Evolutionary conservation across 805 yeast species (phyloP).

Genomic region (Cyberlindnera saturnus): DNA sequence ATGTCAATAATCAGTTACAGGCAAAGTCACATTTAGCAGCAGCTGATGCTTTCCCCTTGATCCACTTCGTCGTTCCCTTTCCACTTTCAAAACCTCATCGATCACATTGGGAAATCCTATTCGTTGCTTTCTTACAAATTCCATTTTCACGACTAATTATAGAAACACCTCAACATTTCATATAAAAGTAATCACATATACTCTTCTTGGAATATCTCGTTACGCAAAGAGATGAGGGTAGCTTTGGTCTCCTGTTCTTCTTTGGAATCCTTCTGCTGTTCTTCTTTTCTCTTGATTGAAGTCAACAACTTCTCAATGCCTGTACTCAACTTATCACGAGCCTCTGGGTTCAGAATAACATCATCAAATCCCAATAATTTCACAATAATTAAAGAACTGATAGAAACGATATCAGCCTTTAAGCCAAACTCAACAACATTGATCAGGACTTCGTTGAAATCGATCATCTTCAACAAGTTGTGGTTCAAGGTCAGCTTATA

Average conservation of each 20-base stretch:
- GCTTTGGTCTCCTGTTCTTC: constrained; percentile 25
- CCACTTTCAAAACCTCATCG: no score
- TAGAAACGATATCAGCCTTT: constrained; percentile 26
- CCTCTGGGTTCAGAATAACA: constrained; percentile 15
- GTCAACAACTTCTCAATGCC: constrained; percentile 24
- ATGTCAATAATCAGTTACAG: no score
- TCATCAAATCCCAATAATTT: constrained; percentile 23
- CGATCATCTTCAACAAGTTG: constrained; percentile 19
- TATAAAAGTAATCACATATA: not conserved
- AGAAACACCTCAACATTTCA: not conserved
- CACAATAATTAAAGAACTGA: constrained; percentile 22
- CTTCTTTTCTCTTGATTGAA: constrained; percentile 24
- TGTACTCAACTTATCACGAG: constrained; percentile 13
- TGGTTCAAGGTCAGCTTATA: constrained; percentile 40
- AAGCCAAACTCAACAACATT: constrained; percentile 34
- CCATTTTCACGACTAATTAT: not conserved
- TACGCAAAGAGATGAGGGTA: constrained; percentile 19
- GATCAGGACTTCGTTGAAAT: constrained; percentile 28
- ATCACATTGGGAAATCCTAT: no score
- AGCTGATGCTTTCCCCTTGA: no score
- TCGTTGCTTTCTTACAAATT: no score
- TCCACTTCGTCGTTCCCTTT: no score
- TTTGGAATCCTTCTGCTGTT: constrained; percentile 23
- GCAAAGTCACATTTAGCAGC: no score
- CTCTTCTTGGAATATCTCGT: constrained; percentile 9